Base-by-base conservation (phyloP, 2,329 filamentous ascomycete genomes). In the Penicillium crustosum region DNA sequence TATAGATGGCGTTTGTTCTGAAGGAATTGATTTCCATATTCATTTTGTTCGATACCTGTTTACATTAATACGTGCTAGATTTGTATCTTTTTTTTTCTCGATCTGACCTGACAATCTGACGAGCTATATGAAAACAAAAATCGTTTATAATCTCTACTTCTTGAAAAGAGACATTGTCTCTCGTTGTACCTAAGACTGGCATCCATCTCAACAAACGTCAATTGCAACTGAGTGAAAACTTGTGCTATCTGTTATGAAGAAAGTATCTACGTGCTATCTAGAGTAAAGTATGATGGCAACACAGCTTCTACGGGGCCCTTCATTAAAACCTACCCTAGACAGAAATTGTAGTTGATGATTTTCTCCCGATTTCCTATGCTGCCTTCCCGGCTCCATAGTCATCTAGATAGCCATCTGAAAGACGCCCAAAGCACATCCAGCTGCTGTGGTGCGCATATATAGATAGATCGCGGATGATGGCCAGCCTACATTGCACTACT, bases 1-100 rank as follows among this genome's bases (percentile, higher is more conserved):
- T 71, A 69, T 68, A 69, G 66, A 68, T 68, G 69, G 70, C 70
- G 68, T 72, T 71, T 66, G 36, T 61, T 49, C 31, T 58, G 56
- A 53, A 47, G 53, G 53, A 63, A 63, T 66, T 27, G 39, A 55
- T 57, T 49, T 33, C 49, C 39, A 23, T 60, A 49, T 59, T 59
- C 54, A 43, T 63, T 56, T 56, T 63, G 55, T 63, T 35, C 21
- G 42, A 56, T 65, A 53, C 45, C 5, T 49, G 21, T 55, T 50
- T 39, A 21, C 27, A 55, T 59, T 29, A 44, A 58, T 54, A 48
- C 13, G 47, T 49, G 41, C 43, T 45, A 27, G 47, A 9, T 45
- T 27, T 45, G 39, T 45, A 47, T 12, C 13, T 6, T 17, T 41
- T 33, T 51, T 45, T 21, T 23, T 21, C n/a, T 39, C 29, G n/a